These are phyloP conservation scores for Populus tremula DNA, from an alignment of 345 rosid genomes.

Conservation along the genomic window DNA sequence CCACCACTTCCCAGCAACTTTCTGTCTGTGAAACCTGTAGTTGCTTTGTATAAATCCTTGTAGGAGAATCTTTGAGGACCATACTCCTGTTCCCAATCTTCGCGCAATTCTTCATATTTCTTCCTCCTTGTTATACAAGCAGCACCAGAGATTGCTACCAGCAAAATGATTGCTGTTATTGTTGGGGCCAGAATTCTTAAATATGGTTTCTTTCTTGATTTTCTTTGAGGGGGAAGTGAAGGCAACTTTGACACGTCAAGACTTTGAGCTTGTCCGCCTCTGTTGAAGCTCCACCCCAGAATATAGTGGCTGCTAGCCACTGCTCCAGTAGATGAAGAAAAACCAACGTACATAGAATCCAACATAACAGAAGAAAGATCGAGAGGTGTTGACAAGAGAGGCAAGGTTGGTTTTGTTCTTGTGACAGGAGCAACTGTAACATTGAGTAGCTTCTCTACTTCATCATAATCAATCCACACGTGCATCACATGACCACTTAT, in stretches of 20 bases:
- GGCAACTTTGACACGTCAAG: constrained; percentile 5
- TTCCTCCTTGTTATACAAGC: not conserved
- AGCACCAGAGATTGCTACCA: not conserved
- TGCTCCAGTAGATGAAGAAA: constrained; percentile 18
- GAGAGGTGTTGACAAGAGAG: constrained; percentile 10
- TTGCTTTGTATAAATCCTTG: constrained; percentile 12
- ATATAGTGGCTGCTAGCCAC: constrained; percentile 15
- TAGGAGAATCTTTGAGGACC: constrained; percentile 17
- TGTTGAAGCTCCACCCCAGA: constrained; percentile 27
- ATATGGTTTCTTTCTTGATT: not conserved
- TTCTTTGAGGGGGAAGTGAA: not conserved
- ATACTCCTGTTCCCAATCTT: constrained; percentile 8
- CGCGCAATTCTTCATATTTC: constrained; percentile 1
- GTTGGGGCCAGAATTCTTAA: not conserved
- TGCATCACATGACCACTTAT: constrained; percentile 18
- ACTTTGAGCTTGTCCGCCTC: constrained; percentile 1
- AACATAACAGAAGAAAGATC: not conserved
- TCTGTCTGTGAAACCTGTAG: not conserved
- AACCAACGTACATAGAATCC: constrained; percentile 23
- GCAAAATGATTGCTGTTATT: not conserved
- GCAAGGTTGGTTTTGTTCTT: constrained; percentile 8
- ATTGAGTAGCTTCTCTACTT: constrained; percentile 2
- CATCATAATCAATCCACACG: constrained; percentile 19
- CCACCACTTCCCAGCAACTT: not conserved
- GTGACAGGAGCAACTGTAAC: constrained; percentile 16